These are phyloP conservation scores for Aspergillus baeticus DNA, from an alignment of 495 filamentous ascomycete genomes.

Conservation along the genomic window DNA sequence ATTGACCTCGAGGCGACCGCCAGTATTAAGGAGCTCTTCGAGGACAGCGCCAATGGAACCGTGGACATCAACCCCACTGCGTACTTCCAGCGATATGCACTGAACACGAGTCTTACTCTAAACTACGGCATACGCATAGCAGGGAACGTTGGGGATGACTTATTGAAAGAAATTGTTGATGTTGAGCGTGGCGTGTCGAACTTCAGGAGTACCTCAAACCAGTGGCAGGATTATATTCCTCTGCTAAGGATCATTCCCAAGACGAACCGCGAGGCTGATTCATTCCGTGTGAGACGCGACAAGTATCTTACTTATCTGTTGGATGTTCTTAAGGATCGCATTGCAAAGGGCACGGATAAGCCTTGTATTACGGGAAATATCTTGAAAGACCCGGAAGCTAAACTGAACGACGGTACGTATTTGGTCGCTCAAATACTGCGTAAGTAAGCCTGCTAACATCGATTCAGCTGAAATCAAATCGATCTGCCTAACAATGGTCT, in stretches of 20 bases:
- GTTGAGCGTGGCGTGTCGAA: conserved; percentile 64
- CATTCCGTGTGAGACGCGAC: conserved; percentile 54
- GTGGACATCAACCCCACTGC: conserved; percentile 62
- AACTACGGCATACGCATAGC: conserved; percentile 66
- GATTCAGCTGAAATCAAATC: conserved; percentile 62
- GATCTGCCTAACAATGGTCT: conserved; percentile 75
- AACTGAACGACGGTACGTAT: conserved; percentile 55
- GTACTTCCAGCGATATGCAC: conserved; percentile 66
- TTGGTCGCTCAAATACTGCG: neutral
- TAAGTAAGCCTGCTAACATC: conserved; percentile 1
- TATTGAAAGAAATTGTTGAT: conserved; percentile 61
- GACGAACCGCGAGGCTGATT: conserved; percentile 49
- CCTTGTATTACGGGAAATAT: conserved; percentile 71
- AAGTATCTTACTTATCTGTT: conserved; percentile 59
- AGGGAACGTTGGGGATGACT: conserved; percentile 54
- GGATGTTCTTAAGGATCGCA: conserved; percentile 57
- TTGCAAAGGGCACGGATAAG: conserved; percentile 61
- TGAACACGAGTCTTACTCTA: conserved; percentile 64
- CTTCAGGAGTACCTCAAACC: conserved; percentile 65
- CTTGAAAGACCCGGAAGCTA: conserved; percentile 62
- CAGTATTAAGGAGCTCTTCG: conserved; percentile 63
- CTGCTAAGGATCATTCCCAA: conserved; percentile 58
- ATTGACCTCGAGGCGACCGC: conserved; percentile 66
- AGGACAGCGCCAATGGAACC: conserved; percentile 54
- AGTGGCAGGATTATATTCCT: conserved; percentile 71